These are phyloP conservation scores for Primulina tabacum DNA, from an alignment of 257 asterid genomes.

Conservation along the genomic window DNA sequence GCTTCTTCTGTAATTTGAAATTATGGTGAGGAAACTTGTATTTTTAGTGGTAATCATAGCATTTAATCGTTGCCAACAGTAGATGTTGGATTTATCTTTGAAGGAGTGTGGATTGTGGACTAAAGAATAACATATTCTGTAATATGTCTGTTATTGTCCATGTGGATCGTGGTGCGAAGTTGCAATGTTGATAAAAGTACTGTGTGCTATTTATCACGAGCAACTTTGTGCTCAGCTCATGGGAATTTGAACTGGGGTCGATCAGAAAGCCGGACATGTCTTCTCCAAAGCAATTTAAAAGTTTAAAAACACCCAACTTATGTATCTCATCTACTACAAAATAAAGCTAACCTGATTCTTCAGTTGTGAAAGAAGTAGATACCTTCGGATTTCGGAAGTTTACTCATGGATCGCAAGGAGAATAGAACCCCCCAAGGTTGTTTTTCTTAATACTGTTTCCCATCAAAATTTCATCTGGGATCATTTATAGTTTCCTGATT, in stretches of 20 bases:
- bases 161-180: conserved; percentile 27
- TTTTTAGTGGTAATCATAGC: too few species aligned
- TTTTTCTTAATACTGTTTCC: not conserved
- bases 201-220: not conserved
- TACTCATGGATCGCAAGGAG: conserved; percentile 28
- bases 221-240: not conserved
- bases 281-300: not conserved
- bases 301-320: too few species aligned
- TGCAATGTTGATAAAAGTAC: not conserved
- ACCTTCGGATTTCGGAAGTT: too few species aligned
- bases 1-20: too few species aligned
- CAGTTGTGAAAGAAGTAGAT: not conserved
- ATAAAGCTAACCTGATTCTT: too few species aligned
- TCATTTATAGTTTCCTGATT: not conserved
- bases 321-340: too few species aligned
- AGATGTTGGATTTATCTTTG: not conserved
- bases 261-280: not conserved
- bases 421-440: conserved; percentile 33
- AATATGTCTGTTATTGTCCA: conserved; percentile 19
- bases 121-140: too few species aligned
- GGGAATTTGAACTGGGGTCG: too few species aligned
- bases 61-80: not conserved
- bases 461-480: not conserved
- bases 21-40: too few species aligned
- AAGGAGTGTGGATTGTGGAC: conserved; percentile 29